phyloP scores from a whole-genome alignment of 2,329 filamentous ascomycete genomes.

The Sphaerulina vaccinii region DNA sequence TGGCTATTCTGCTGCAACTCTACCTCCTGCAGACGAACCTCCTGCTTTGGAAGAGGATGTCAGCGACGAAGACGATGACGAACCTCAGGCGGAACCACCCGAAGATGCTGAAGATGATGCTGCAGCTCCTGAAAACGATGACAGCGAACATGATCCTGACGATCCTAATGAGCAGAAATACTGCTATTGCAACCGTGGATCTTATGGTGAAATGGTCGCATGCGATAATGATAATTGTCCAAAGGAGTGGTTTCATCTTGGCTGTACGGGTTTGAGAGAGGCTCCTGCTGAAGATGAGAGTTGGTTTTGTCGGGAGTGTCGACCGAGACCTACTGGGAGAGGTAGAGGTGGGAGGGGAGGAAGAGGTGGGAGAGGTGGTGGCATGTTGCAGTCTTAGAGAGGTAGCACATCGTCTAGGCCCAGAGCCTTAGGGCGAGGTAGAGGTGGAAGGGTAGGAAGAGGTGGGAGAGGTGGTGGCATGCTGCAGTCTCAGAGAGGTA shows the following conservation, averaged over 20 bases:
- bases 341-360: slow-evolving; percentile 18
- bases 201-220: slow-evolving; percentile 66
- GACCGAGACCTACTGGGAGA: slow-evolving; percentile 28
- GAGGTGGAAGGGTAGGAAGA: slow-evolving; percentile 19
- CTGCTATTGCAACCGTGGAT: slow-evolving; percentile 65
- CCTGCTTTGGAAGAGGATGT: slow-evolving; percentile 10
- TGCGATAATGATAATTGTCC: slow-evolving; percentile 65
- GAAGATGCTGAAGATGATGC: slow-evolving; percentile 1
- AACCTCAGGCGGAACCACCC: slow-evolving; percentile 10
- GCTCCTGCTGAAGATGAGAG: slow-evolving; percentile 55
- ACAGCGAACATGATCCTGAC: slow-evolving; percentile 40
- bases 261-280: slow-evolving; percentile 61
- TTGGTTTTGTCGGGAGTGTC: slow-evolving; percentile 57
- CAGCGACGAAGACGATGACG: slow-evolving; percentile 11
- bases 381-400: slow-evolving; percentile 1
- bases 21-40: slow-evolving; percentile 10
- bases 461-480: slow-evolving; percentile 18
- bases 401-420: slow-evolving; percentile 44
- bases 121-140: slow-evolving; percentile 22
- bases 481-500: background rate
- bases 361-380: slow-evolving; percentile 20
- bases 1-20: slow-evolving; percentile 7
- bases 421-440: slow-evolving; percentile 19
- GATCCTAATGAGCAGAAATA: slow-evolving; percentile 60
- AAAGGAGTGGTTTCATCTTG: slow-evolving; percentile 67